Conservation (phyloP, 371 early-diverging fungal species). For the Catenaria anguillulae region DNA sequence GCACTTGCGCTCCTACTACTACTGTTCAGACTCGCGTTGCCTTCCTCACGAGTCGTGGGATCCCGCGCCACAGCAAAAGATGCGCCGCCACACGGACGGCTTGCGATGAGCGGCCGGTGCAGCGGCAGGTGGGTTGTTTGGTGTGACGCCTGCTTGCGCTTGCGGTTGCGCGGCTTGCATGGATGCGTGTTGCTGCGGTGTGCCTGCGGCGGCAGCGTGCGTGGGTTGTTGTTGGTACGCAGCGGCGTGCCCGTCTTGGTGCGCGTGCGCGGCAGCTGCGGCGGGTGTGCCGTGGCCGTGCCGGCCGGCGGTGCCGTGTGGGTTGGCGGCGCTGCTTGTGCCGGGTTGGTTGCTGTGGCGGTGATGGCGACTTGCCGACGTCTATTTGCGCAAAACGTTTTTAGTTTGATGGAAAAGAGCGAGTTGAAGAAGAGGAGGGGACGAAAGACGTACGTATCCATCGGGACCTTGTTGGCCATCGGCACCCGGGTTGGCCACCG, state of each 20-base stretch:
- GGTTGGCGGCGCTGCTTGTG: too few relatives aligned
- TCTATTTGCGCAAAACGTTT: too few relatives aligned
- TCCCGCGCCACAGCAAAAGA: background rate
- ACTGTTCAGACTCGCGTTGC: too few relatives aligned
- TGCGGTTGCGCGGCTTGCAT: background rate
- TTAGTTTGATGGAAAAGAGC: too few relatives aligned
- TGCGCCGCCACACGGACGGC: background rate
- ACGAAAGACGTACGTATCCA: background rate
- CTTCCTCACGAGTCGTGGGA: background rate
- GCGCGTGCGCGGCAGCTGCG: too few relatives aligned
- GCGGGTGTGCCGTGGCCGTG: too few relatives aligned
- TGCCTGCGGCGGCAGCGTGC: too few relatives aligned
- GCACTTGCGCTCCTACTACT: too few relatives aligned
- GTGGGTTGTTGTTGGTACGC: too few relatives aligned
- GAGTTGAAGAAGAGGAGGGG: too few relatives aligned
- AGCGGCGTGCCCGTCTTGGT: too few relatives aligned
- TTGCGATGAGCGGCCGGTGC: background rate
- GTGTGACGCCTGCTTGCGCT: background rate
- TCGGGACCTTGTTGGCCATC: background rate
- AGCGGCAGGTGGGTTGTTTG: background rate
- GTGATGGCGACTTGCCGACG: background rate
- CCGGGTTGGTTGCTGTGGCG: background rate
- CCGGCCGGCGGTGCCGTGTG: too few relatives aligned
- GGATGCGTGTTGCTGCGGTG: background rate
- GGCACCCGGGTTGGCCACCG: background rate